phyloP scores from a whole-genome alignment of 1,284 basidiomycete species.

The Inonotus hispidus region DNA sequence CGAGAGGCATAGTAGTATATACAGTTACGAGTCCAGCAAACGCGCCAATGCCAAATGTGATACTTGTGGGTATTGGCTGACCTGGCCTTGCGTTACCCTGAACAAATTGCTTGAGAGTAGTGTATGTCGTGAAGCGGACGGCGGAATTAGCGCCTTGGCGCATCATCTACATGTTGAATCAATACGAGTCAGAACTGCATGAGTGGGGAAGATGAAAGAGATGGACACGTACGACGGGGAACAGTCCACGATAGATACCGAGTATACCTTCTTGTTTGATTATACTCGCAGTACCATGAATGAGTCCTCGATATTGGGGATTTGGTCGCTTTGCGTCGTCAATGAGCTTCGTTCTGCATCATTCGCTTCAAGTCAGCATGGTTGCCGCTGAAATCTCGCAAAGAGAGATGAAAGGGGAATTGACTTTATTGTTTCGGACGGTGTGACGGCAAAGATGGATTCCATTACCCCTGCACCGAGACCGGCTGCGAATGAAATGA shows the following conservation, averaged over 20 bases:
- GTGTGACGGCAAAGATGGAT: conserved; percentile 93
- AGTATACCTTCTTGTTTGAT: conserved; percentile 77
- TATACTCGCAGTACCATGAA: conserved; percentile 83
- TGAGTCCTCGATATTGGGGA: conserved; percentile 84
- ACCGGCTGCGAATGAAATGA: conserved; percentile 56
- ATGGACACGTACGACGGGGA: conserved; percentile 76
- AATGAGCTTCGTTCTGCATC: conserved; percentile 90
- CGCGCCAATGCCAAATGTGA: conserved; percentile 94
- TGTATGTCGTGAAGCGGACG: conserved; percentile 94
- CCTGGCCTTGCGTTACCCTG: conserved; percentile 82
- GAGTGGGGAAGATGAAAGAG: background rate
- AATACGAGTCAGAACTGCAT: background rate
- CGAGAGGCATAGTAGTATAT: conserved; percentile 90
- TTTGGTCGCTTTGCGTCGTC: conserved; percentile 85
- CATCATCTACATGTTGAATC: conserved; percentile 65
- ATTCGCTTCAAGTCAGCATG: background rate
- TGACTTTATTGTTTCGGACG: conserved; percentile 97
- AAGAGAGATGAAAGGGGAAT: conserved; percentile 25
- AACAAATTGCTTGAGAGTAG: conserved; percentile 88
- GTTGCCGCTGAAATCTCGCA: background rate
- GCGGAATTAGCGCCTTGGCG: conserved; percentile 97
- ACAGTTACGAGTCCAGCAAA: conserved; percentile 94
- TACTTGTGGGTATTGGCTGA: conserved; percentile 77
- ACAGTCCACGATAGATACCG: conserved; percentile 88
- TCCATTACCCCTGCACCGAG: conserved; percentile 94